Conservation (phyloP, 1,139 yeast genomes). For the Blastobotrys petasosporus region DNA sequence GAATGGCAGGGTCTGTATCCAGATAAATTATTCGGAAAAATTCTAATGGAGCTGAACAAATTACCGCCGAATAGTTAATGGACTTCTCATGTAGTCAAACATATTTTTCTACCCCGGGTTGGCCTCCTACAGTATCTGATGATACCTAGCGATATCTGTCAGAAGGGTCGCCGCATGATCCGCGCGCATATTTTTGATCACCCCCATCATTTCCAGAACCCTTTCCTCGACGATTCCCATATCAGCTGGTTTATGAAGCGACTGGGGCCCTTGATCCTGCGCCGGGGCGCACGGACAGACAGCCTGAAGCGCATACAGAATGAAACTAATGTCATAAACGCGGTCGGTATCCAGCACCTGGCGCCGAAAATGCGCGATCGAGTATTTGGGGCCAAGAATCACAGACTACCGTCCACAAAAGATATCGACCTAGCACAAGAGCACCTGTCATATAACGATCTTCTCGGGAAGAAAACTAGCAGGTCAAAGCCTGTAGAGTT, state of each 20-base stretch:
- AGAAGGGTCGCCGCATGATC: no score
- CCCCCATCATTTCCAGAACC: no score
- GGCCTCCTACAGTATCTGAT: no score
- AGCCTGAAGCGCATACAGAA: constrained; percentile 4
- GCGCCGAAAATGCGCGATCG: constrained; percentile 23
- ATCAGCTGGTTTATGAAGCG: neutral
- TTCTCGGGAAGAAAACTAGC: constrained; percentile 78
- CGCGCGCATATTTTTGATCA: no score
- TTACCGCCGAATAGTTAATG: no score
- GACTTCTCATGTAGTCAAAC: no score
- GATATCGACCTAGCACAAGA: constrained; percentile 53
- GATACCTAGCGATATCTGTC: no score
- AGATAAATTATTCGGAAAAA: no score
- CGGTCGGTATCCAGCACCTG: constrained; percentile 42
- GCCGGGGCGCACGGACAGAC: constrained; percentile 1
- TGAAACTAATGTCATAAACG: constrained; percentile 41
- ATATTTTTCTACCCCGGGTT: no score
- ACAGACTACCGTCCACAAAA: constrained; percentile 23
- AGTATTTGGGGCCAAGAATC: constrained; percentile 25
- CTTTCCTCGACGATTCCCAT: no score
- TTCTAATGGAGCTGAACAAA: no score
- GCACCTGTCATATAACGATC: constrained; percentile 56
- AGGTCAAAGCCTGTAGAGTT: constrained; percentile 56
- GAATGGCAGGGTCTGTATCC: no score
- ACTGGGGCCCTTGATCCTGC: constrained; percentile 1